Base-by-base conservation (phyloP, 1,284 basidiomycete species). In the Ustilago bromivora region DNA sequence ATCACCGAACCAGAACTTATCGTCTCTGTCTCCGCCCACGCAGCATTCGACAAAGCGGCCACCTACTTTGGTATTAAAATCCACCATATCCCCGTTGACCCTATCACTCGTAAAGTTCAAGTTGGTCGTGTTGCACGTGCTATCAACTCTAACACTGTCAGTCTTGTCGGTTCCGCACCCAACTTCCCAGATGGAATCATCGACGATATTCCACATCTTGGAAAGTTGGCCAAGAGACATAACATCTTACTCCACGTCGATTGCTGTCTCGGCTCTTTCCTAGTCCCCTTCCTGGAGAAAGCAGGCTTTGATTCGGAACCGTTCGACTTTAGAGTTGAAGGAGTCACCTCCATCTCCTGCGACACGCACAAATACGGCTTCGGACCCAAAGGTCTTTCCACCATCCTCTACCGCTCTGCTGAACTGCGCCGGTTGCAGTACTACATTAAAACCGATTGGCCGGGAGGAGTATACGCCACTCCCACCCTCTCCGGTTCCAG, bases 1-100 rank as follows among this genome's bases (percentile, higher is more conserved):
- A 94, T 98, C 83, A 94, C 90, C 0, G 90, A 93, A 73, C 96
- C 96, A 0, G 96, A 99, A 86, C 95, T 99, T 93, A 89, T 98
- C 71, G 88, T 98, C 9, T 93, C 95, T 0, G 89, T 90, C 0
- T 93, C 94, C 0, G 95, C 93, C 0, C 96, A 98, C 85, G 95
- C 95, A 2, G 96, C 96, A 0, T 99, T 99, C 85, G 92, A 94
- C 88, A 99, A 99, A 87, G 95, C 92, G 4, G 92, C 91, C 3
- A 90, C 91, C 34, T 98, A 98, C 88, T 91, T 99, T 82, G 91
- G 91, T n/a, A 91, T 98, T 88, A 98, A 96, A 88, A 88, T 97
- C 1, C 94, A 95, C 84, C 90, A 90, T 51, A 91, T 99, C 56
- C 94, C 94, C 0, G 92, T 98, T n/a, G 90, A 98, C 85, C 89